Conservation (phyloP, 2,329 filamentous ascomycete genomes). For the Ophiostoma pallidulum region DNA sequence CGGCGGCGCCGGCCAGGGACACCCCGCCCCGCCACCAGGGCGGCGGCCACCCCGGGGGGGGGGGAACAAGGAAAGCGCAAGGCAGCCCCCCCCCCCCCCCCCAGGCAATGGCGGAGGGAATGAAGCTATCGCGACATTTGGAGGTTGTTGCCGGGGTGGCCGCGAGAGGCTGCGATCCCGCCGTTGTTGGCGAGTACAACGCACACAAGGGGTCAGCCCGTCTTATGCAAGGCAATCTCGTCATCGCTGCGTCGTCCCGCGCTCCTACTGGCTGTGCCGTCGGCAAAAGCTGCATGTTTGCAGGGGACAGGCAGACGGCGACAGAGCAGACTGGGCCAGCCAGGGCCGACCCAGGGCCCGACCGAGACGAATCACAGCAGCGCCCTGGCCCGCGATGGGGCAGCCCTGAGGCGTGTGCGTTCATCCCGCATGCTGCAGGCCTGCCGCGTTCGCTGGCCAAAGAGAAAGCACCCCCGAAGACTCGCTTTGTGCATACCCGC, state of each 20-base stretch:
- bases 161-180: neutral
- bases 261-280: constrained; percentile 4
- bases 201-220: constrained; percentile 1
- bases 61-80: neutral
- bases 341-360: neutral
- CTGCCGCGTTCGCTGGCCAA: neutral
- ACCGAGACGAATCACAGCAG: neutral
- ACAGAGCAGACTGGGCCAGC: neutral
- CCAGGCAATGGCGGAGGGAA: too few species aligned
- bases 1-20: too few species aligned
- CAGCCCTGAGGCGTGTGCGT: too few species aligned
- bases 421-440: neutral
- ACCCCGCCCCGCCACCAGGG: too few species aligned
- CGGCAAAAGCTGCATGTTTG: constrained; percentile 5
- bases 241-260: constrained; percentile 1
- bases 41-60: too few species aligned
- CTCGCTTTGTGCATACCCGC: too few species aligned
- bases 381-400: neutral
- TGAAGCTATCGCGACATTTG: too few species aligned
- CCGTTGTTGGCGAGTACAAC: neutral
- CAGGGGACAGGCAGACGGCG: neutral
- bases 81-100: neutral
- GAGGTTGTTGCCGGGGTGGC: too few species aligned
- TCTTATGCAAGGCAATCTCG: constrained; percentile 12
- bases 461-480: too few species aligned